Evolutionary conservation across 495 filamentous ascomycete species (phyloP).

Genomic region (Halenospora varia): DNA sequence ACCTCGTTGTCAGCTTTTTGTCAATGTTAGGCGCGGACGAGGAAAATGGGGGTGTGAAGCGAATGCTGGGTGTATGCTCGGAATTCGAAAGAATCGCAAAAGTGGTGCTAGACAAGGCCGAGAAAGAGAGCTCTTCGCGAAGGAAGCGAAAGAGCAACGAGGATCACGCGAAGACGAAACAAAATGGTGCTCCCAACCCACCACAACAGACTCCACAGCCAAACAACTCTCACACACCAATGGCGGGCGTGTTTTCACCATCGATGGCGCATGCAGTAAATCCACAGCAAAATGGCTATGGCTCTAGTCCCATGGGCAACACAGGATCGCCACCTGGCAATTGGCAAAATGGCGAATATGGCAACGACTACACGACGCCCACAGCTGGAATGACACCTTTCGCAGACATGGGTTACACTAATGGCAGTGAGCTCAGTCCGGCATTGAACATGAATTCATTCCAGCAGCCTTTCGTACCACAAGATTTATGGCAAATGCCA

Average conservation of each 20-base stretch:
- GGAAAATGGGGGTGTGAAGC: constrained; percentile 79
- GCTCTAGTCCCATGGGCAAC: constrained; percentile 11
- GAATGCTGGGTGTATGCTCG: constrained; percentile 88
- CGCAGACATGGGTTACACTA: constrained; percentile 38
- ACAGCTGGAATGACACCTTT: constrained; percentile 40
- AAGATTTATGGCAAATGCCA: constrained; percentile 92
- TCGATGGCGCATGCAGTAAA: constrained; percentile 15
- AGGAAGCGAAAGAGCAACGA: constrained; percentile 76
- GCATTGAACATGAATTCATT: constrained; percentile 39
- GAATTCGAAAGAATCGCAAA: constrained; percentile 95
- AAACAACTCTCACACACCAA: constrained; percentile 6
- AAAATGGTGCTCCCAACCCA: neutral
- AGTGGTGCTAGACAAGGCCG: constrained; percentile 85
- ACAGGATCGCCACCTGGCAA: constrained; percentile 13
- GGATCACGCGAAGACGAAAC: constrained; percentile 8
- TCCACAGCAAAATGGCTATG: constrained; percentile 7
- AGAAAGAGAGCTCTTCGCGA: constrained; percentile 70
- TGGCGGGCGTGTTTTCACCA: constrained; percentile 20
- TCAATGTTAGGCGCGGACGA: constrained; percentile 66
- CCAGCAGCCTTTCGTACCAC: constrained; percentile 93
- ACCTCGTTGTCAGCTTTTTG: constrained; percentile 85
- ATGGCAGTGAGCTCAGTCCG: constrained; percentile 31
- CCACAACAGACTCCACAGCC: constrained; percentile 14
- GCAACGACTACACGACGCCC: constrained; percentile 20
- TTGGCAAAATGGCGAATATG: constrained; percentile 19